Evolutionary conservation across 768 basidiomycete genomes (phyloP).

Genomic region (Tephrocybe sp.): DNA sequence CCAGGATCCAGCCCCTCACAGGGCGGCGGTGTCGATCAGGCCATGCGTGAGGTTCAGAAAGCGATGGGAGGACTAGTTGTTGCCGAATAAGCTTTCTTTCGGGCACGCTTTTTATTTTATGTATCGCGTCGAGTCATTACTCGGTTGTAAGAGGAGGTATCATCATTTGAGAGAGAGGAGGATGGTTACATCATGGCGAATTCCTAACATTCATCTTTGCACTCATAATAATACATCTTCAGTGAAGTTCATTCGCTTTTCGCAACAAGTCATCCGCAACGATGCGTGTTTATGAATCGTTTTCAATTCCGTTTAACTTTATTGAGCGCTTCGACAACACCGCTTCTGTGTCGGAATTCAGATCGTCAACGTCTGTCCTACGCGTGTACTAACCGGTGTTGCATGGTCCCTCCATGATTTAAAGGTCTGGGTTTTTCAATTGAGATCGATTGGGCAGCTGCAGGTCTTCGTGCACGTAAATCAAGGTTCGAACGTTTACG

Average conservation of each 20-base stretch:
- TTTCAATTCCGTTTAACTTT: too few species aligned
- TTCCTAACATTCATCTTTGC: slow-evolving; percentile 11
- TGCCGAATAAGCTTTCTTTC: slow-evolving; percentile 56
- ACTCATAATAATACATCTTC: slow-evolving; percentile 12
- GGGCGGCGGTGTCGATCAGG: slow-evolving; percentile 49
- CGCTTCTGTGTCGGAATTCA: too few species aligned
- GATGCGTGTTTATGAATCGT: too few species aligned
- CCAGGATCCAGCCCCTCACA: slow-evolving; percentile 39
- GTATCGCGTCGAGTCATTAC: slow-evolving; percentile 1
- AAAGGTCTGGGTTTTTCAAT: too few species aligned
- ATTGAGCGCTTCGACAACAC: too few species aligned
- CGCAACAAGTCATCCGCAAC: too few species aligned
- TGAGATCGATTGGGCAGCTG: neutral
- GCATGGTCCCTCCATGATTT: too few species aligned
- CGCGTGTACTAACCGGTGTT: too few species aligned
- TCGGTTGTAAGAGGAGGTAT: slow-evolving; percentile 10
- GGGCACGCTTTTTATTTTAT: slow-evolving; percentile 7
- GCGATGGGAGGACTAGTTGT: slow-evolving; percentile 75
- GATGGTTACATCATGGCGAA: slow-evolving; percentile 12
- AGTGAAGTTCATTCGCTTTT: neutral
- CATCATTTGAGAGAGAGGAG: slow-evolving; percentile 1
- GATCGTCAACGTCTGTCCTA: too few species aligned
- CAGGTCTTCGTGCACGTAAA: neutral
- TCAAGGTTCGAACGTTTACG: too few species aligned
- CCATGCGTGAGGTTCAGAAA: slow-evolving; percentile 69